These are phyloP conservation scores for Penicillium thymicola DNA, from an alignment of 2,329 filamentous ascomycete genomes.

Conservation along the genomic window DNA sequence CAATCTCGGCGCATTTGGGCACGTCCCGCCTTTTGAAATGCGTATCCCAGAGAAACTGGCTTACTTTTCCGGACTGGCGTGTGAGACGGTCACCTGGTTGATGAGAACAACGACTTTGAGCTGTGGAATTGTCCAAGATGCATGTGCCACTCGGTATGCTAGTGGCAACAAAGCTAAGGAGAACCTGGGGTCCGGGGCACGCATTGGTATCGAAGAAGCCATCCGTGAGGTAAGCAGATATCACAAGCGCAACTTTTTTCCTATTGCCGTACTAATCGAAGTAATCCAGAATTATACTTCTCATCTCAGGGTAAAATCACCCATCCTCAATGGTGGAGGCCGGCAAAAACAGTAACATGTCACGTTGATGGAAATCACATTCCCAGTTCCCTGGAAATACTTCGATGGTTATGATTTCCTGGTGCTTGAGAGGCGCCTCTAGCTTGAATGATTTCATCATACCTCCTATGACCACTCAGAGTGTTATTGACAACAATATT, in stretches of 20 bases:
- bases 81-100: conserved; percentile 49
- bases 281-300: conserved; percentile 32
- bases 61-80: conserved; percentile 46
- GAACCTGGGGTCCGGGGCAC: conserved; percentile 53
- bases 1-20: conserved; percentile 47
- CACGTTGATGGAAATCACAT: conserved; percentile 9
- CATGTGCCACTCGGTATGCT: conserved; percentile 52
- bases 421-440: conserved; percentile 8
- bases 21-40: conserved; percentile 47
- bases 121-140: conserved; percentile 55
- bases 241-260: neutral
- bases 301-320: conserved; percentile 27
- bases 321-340: conserved; percentile 1
- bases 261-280: neutral
- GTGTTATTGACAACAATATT: conserved; percentile 5
- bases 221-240: conserved; percentile 44
- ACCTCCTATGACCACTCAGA: neutral
- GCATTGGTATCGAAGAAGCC: conserved; percentile 51
- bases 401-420: conserved; percentile 5
- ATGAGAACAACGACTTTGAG: conserved; percentile 49
- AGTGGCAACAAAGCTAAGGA: conserved; percentile 51
- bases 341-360: neutral
- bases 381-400: conserved; percentile 5
- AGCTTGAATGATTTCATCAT: conserved; percentile 3
- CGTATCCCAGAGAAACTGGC: conserved; percentile 49